These are phyloP conservation scores for Epithele typhae DNA, from an alignment of 768 basidiomycete species.

Conservation along the genomic window DNA sequence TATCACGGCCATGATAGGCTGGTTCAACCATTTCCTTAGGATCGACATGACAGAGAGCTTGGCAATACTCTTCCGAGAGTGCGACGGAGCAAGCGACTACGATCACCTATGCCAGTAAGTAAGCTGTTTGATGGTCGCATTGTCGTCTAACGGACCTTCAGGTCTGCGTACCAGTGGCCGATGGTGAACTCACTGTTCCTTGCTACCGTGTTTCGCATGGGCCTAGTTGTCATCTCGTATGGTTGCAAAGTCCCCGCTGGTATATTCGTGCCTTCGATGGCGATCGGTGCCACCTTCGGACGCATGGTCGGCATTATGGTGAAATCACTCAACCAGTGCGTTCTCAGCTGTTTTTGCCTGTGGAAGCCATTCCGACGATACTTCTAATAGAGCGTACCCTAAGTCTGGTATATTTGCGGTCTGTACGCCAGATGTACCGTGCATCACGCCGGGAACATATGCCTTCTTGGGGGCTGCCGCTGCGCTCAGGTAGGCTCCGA, in stretches of 20 bases:
- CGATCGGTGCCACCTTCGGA: conserved; percentile 94
- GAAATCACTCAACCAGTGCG: conserved; percentile 83
- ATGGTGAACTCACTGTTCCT: conserved; percentile 91
- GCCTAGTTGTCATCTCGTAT: conserved; percentile 87
- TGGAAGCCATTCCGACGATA: neutral
- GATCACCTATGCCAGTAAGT: conserved; percentile 93
- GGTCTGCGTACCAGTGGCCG: conserved; percentile 87
- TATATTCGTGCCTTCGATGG: conserved; percentile 99
- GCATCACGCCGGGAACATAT: conserved; percentile 98
- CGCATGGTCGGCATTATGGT: conserved; percentile 96
- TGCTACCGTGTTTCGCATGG: conserved; percentile 85
- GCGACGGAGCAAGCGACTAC: conserved; percentile 89
- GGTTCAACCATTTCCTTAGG: conserved; percentile 90
- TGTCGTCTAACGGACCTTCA: conserved; percentile 26
- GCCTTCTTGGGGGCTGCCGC: conserved; percentile 97
- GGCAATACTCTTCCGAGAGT: conserved; percentile 92
- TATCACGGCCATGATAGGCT: conserved; percentile 88
- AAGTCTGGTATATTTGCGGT: conserved; percentile 84
- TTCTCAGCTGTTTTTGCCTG: neutral
- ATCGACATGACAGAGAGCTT: conserved; percentile 98
- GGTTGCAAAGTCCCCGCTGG: conserved; percentile 96
- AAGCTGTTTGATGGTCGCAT: conserved; percentile 29
- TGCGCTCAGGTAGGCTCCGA: conserved; percentile 82
- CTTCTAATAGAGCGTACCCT: conserved; percentile 65
- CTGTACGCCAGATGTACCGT: conserved; percentile 89